These are phyloP conservation scores for Papiliotrema fonsecae DNA, from an alignment of 1,284 basidiomycete species.

Conservation along the genomic window DNA sequence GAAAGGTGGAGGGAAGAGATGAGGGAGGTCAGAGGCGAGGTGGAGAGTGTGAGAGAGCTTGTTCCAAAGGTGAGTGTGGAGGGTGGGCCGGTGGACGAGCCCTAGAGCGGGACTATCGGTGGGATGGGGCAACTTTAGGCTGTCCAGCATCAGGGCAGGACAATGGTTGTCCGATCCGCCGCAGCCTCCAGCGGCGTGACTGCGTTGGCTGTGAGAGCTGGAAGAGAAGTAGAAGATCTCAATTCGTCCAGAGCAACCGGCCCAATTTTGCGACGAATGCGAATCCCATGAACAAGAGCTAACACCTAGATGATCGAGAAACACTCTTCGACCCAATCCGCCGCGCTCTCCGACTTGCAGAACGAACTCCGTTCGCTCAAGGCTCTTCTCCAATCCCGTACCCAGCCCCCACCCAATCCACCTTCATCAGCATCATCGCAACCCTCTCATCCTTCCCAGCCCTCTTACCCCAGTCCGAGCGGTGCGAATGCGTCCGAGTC, in stretches of 20 bases:
- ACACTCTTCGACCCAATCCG: conserved; percentile 74
- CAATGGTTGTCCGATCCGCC: too few species aligned
- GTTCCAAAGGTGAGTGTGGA: conserved; percentile 78
- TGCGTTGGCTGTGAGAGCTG: too few species aligned
- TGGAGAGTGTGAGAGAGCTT: conserved; percentile 84
- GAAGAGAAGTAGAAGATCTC: too few species aligned
- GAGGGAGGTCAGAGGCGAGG: conserved; percentile 84
- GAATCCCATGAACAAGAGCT: too few species aligned
- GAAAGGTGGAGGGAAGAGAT: conserved; percentile 79
- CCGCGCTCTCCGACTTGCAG: conserved; percentile 62
- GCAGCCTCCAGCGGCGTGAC: too few species aligned
- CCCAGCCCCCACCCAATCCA: conserved; percentile 18
- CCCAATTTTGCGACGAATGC: too few species aligned
- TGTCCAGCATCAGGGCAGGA: too few species aligned
- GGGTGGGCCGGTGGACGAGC: too few species aligned
- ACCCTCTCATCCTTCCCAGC: neutral
- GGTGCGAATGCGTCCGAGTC: conserved; percentile 45
- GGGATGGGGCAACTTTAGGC: too few species aligned
- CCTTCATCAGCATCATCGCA: neutral
- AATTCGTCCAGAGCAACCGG: neutral
- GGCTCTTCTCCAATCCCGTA: conserved; percentile 77
- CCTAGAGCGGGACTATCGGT: too few species aligned
- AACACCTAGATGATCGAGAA: conserved; percentile 79
- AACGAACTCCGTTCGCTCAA: conserved; percentile 94
- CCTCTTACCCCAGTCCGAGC: too few species aligned